These are phyloP conservation scores for Hysterangium stoloniferum DNA, from an alignment of 768 basidiomycete genomes.

Conservation along the genomic window DNA sequence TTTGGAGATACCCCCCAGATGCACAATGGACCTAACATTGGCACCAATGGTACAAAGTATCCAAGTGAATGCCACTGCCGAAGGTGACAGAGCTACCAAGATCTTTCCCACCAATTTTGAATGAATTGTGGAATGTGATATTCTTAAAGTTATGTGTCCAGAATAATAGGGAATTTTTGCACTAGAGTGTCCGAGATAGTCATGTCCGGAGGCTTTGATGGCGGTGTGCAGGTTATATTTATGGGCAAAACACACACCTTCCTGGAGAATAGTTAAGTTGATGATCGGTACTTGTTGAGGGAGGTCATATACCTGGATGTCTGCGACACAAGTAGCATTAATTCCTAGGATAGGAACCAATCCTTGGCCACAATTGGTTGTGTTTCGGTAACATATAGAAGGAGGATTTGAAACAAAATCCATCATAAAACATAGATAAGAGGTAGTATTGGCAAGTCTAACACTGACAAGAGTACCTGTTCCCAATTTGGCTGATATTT, in stretches of 20 bases:
- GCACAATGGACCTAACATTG: conserved; percentile 21
- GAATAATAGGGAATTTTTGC: conserved; percentile 33
- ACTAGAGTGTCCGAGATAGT: conserved; percentile 38
- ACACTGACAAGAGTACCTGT: conserved; percentile 12
- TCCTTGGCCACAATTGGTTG: conserved; percentile 25
- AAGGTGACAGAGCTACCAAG: conserved; percentile 24
- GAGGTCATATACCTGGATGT: conserved; percentile 22
- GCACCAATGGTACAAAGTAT: conserved; percentile 23
- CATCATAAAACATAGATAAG: background rate
- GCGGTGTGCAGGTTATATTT: conserved; percentile 24
- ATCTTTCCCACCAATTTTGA: conserved; percentile 14
- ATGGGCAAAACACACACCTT: conserved; percentile 24
- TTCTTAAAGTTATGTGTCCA: conserved; percentile 34
- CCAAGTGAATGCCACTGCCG: conserved; percentile 22
- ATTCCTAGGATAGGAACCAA: conserved; percentile 25
- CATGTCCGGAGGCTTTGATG: conserved; percentile 31
- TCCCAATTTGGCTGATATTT: conserved; percentile 12
- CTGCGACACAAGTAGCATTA: conserved; percentile 22
- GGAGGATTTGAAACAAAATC: conserved; percentile 12
- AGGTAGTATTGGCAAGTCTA: background rate
- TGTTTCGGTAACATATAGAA: conserved; percentile 13
- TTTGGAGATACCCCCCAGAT: conserved; percentile 29
- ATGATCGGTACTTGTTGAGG: background rate
- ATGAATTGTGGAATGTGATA: conserved; percentile 23
- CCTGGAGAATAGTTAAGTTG: conserved; percentile 14